These are phyloP conservation scores for Diutina neorugosa DNA, from an alignment of 1,139 yeast genomes.

Conservation along the genomic window DNA sequence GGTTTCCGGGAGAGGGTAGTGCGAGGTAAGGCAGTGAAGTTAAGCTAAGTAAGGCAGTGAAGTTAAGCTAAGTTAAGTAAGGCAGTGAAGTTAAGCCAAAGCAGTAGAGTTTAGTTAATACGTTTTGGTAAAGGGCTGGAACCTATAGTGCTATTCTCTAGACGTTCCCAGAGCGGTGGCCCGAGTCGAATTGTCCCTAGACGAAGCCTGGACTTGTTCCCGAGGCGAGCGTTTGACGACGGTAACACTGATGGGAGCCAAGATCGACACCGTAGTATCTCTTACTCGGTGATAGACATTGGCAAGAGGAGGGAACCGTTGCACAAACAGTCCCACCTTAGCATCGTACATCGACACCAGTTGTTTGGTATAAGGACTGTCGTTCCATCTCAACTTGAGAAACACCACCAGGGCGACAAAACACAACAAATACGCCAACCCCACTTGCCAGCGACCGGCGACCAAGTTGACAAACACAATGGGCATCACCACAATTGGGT, in stretches of 20 bases:
- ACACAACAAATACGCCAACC: conserved; percentile 11
- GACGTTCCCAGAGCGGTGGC: background rate
- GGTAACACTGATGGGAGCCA: background rate
- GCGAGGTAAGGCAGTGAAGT: no score
- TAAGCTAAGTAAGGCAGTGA: no score
- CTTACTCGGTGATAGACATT: background rate
- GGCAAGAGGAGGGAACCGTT: background rate
- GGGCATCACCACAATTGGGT: conserved; percentile 13
- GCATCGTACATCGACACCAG: conserved; percentile 29
- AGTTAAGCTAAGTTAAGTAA: no score
- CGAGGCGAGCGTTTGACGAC: background rate
- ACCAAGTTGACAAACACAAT: conserved; percentile 14
- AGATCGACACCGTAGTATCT: background rate
- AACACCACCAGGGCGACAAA: conserved; percentile 25
- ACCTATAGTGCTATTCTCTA: no score
- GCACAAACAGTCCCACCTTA: conserved; percentile 14
- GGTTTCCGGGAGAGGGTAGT: no score
- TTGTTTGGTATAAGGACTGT: conserved; percentile 28
- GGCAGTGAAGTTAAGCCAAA: no score
- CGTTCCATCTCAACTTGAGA: conserved; percentile 32
- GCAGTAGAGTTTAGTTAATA: no score
- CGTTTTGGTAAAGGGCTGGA: no score
- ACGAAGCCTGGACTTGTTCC: background rate
- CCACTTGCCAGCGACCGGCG: conserved; percentile 11
- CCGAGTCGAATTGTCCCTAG: background rate